Evolutionary conservation across 2,329 filamentous ascomycete species (phyloP).

Genomic region (Rhinocladiella mackenziei): DNA sequence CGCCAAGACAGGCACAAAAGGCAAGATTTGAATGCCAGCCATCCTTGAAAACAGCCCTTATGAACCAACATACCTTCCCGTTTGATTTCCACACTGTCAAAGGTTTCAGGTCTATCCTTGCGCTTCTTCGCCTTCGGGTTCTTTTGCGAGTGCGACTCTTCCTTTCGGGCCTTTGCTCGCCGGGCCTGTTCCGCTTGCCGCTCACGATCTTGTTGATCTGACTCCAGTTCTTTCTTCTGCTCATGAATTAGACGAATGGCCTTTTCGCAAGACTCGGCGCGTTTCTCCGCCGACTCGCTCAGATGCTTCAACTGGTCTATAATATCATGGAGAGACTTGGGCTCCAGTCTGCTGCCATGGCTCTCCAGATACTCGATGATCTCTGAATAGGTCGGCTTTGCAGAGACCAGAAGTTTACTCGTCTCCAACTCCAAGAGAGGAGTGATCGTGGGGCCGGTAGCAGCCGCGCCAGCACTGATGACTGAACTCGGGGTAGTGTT

Average conservation of each 20-base stretch:
- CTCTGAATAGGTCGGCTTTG: conserved; percentile 53
- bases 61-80: conserved; percentile 54
- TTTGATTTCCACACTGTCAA: conserved; percentile 53
- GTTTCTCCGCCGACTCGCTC: conserved; percentile 54
- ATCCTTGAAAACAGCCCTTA: no score
- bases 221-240: conserved; percentile 54
- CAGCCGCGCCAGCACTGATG: conserved; percentile 44
- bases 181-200: conserved; percentile 46
- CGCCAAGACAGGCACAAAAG: not conserved
- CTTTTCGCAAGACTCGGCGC: conserved; percentile 56
- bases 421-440: conserved; percentile 55
- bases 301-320: conserved; percentile 54
- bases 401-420: conserved; percentile 46
- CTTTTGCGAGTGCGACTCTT: conserved; percentile 47
- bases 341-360: conserved; percentile 47
- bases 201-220: conserved; percentile 50
- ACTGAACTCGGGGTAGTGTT: conserved; percentile 61
- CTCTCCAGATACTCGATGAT: conserved; percentile 54
- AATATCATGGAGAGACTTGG: conserved; percentile 46
- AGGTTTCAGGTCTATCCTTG: conserved; percentile 62
- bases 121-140: conserved; percentile 70
- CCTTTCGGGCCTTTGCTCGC: conserved; percentile 46
- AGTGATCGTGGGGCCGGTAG: conserved; percentile 35
- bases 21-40: no score
- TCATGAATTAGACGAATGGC: conserved; percentile 57